Percentiles rank a stretch among this genome's conserved stretches.
phyloP scores from a whole-genome alignment of 768 basidiomycete genomes.

The Podaxis mareebaensis region DNA sequence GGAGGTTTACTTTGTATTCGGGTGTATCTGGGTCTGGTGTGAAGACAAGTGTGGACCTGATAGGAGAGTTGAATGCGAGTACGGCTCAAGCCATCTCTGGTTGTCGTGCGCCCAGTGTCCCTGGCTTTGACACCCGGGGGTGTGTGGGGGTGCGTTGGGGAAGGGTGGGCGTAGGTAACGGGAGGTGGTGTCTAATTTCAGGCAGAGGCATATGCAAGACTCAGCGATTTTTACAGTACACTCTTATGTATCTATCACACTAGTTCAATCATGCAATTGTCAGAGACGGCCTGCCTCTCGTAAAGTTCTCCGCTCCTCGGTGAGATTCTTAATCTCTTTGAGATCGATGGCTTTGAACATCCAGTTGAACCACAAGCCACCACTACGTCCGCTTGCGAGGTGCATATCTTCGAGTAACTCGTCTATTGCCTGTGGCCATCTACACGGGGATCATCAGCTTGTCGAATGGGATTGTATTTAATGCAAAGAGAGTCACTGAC shows the following conservation, averaged over 20 bases:
- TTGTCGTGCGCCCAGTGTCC: no score
- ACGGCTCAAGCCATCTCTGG: no score
- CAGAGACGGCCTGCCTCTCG: conserved; percentile 21
- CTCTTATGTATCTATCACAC: neutral
- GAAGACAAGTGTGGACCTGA: no score
- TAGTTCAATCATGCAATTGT: neutral
- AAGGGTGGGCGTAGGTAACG: no score
- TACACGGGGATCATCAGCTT: conserved; percentile 21
- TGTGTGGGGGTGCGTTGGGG: no score
- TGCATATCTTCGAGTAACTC: conserved; percentile 62
- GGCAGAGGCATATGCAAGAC: no score
- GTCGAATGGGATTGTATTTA: neutral
- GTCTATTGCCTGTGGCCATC: conserved; percentile 64
- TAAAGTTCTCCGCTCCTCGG: conserved; percentile 44
- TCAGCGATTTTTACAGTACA: neutral
- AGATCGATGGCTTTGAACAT: conserved; percentile 53
- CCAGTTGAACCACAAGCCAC: conserved; percentile 70
- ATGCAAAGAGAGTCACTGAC: conserved; percentile 33
- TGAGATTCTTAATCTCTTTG: conserved; percentile 47
- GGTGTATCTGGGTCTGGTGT: no score
- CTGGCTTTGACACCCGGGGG: no score
- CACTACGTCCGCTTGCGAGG: conserved; percentile 50
- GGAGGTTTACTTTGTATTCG: no score
- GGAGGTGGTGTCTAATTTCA: no score
- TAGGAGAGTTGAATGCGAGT: no score